A percentile compares a stretch with the other conserved stretches of the same genome.
These are phyloP conservation scores for Anacardium occidentale DNA, from an alignment of 345 rosid genomes.

Conservation along the genomic window DNA sequence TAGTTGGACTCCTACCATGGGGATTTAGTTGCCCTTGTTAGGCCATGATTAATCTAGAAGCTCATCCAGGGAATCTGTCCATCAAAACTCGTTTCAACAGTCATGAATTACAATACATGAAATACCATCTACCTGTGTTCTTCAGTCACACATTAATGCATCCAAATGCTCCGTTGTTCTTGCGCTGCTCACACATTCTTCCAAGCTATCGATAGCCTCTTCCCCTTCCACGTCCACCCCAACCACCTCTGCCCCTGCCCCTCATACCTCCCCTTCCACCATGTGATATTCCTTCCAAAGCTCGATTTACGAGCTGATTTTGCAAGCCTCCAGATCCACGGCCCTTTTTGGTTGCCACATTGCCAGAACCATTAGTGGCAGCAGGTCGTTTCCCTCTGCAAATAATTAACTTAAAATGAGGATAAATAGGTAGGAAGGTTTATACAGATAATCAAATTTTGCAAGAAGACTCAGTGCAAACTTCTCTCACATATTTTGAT, in stretches of 20 bases:
- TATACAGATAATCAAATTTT: neutral
- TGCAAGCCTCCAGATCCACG: conserved; percentile 66
- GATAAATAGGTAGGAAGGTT: neutral
- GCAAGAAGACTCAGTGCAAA: neutral
- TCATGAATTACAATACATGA: conserved; percentile 24
- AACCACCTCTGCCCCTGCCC: conserved; percentile 49
- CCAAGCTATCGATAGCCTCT: conserved; percentile 44
- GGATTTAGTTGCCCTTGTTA: neutral
- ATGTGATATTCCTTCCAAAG: conserved; percentile 80
- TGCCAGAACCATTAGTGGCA: conserved; percentile 55
- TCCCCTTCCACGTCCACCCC: conserved; percentile 60
- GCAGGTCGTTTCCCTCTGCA: conserved; percentile 78
- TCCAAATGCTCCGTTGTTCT: neutral
- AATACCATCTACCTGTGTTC: conserved; percentile 7
- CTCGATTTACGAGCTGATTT: conserved; percentile 83
- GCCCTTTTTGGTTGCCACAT: conserved; percentile 57
- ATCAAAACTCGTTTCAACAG: conserved; percentile 22
- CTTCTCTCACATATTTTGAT: neutral
- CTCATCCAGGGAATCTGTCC: conserved; percentile 3
- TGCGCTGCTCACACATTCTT: neutral
- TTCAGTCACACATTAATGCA: neutral
- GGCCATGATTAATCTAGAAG: conserved; percentile 16
- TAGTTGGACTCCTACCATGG: too few relatives aligned
- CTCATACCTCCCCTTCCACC: conserved; percentile 73
- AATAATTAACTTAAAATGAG: conserved; percentile 6